A percentile compares a stretch with the other conserved stretches of the same genome.
These are phyloP conservation scores for Paramecium pentaurelia DNA, from an alignment of 73 alveolate genomes.

Conservation along the genomic window DNA sequence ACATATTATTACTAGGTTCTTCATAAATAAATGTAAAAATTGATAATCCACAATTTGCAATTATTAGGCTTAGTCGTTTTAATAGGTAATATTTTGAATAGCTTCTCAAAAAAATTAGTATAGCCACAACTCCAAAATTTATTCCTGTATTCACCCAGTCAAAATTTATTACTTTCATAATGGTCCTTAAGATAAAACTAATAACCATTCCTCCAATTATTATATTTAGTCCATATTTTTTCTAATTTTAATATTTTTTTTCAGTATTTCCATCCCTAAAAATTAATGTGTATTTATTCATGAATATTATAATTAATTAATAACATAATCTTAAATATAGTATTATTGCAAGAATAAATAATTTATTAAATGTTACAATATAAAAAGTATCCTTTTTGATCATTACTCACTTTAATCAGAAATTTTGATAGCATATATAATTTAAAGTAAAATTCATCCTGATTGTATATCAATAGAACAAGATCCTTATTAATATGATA, in stretches of 20 bases:
- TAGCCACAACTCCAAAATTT: background rate
- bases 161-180: background rate
- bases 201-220: background rate
- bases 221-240: background rate
- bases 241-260: background rate
- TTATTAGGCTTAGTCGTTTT: background rate
- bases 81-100: too few relatives aligned
- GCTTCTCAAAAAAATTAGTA: background rate
- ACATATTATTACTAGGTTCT: background rate
- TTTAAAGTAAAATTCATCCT: too few relatives aligned
- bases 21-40: background rate
- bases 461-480: too few relatives aligned
- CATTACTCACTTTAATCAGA: too few relatives aligned
- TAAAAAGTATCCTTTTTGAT: too few relatives aligned
- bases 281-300: background rate
- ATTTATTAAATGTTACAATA: too few relatives aligned
- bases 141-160: background rate
- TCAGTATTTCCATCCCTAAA: background rate
- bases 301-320: too few relatives aligned
- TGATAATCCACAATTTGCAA: background rate
- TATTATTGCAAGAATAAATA: too few relatives aligned
- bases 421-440: too few relatives aligned
- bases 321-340: background rate
- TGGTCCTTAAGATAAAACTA: background rate
- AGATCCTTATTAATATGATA: too few relatives aligned